Base-by-base conservation (phyloP, 2,329 filamentous ascomycete species). In the Conoideocrella luteorostrata region DNA sequence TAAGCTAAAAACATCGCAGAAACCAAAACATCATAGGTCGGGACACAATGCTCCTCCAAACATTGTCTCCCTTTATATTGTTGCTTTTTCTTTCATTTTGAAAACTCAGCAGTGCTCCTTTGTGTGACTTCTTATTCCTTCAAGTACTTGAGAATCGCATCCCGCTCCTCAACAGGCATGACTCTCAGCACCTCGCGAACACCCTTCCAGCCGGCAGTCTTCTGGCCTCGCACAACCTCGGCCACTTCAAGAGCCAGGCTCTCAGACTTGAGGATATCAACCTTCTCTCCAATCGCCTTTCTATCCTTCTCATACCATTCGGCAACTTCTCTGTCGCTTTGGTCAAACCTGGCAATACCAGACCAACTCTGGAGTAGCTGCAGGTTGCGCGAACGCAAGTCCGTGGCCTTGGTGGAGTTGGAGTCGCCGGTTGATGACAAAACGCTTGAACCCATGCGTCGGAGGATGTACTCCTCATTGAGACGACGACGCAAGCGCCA, bases 291-390 rank as follows among this genome's bases (percentile, higher is more conserved):
- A 40, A 98, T 81, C 32, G 72, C 70, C 74, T 91, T 88, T 61
- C 88, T 77, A 71, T 97, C 93, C 70, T 91, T 84, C 74, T 98
- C 93, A 63, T 96, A 97, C 93, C 93, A 98, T 56, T 84, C 77
- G 4, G 90, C 88, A 22, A 96, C 93, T 53, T 82, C 83, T 55
- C 80, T 80, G 64, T 98, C 93, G 50, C 88, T 81, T 47, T 75
- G 77, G 44, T 85, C 79, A 64, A 95, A 95, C 54, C 87, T 77
- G 34, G 80, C 69, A 46, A 96, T 74, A 38, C 77, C 82, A 34
- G 82, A 88, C 88, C 93, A 96, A 30, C 88, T 84, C 65, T 84
- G 80, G 37, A 98, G 78, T 50, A 84, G 79, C 57, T 80, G 77
- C 45, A 96, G 72, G 67, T 90, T 82, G 46, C 75, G 73, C 22